Evolutionary conservation across 2,329 filamentous ascomycete species (phyloP), one percentile per base, ranked within the genome.

Genomic region (Sclerotinia spermophila): DNA sequence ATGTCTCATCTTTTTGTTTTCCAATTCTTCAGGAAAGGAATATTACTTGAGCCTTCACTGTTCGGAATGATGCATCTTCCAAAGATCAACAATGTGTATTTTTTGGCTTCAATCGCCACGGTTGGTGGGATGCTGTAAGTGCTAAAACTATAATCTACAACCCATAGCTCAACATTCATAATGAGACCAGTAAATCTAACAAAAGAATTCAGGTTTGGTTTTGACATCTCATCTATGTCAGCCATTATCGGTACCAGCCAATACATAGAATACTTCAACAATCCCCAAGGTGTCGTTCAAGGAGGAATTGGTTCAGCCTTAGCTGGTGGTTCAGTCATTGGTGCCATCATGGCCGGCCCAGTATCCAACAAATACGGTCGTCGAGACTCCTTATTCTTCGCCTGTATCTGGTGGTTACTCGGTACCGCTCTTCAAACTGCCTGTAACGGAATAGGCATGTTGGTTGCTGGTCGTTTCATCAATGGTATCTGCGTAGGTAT

Each of bases 311-410:
- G 85, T 77, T 83, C 81, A 13, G 87, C 87, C n/a, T 87, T 92
- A 87, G 87, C 90, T 38, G 90, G 85, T 65, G 90, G 90, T 48
- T 92, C 90, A 0, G 91, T 88, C 81, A 79, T 90, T 33, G 90
- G 89, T 71, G 86, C 89, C 58, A 80, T 90, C 27, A 71, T 83
- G 67, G 89, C 87, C 45, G 87, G 87, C 38, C 83, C 83, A 74
- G 74, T 89, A 24, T 86, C 87, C 4, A 88, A 91, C 77, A 81
- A 74, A 10, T 79, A 87, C n/a, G 85, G 85, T 58, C 82, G 85
- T 56, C 84, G 83, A 72, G 79, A 74, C 10, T 78, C 83, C 6
- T 84, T 86, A 71, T 82, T 73, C 62, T 72, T 70, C 27, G 71
- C 68, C 11, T 72, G 71, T 72, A 13, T 72, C 15, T 70, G 68